These are phyloP conservation scores for Paraphaeosphaeria sporulosa DNA, from an alignment of 2,329 filamentous ascomycete genomes.

Conservation along the genomic window DNA sequence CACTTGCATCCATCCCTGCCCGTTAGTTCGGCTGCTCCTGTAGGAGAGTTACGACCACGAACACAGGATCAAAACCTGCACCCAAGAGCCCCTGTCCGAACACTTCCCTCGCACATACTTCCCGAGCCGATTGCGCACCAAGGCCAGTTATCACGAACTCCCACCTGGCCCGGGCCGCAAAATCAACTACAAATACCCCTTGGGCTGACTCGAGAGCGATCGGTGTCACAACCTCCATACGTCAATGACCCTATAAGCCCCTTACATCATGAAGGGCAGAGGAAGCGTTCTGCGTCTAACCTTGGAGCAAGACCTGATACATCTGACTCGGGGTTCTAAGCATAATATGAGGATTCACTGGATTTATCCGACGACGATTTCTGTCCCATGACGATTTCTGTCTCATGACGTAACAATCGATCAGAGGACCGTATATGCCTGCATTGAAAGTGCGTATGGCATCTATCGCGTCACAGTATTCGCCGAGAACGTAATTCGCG, in stretches of 20 bases:
- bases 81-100: neutral
- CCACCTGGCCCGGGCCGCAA: neutral
- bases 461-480: neutral
- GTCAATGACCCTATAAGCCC: neutral
- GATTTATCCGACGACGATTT: neutral
- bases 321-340: neutral
- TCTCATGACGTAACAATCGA: neutral
- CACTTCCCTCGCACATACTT: neutral
- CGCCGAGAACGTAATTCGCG: neutral
- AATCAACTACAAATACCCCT: slow-evolving; percentile 2
- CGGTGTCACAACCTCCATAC: slow-evolving; percentile 7
- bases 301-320: slow-evolving; percentile 1
- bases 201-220: slow-evolving; percentile 3
- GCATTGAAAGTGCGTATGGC: neutral
- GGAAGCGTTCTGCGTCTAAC: slow-evolving; percentile 6
- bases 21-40: slow-evolving; percentile 3
- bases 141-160: neutral
- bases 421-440: neutral
- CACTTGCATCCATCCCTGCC: slow-evolving; percentile 2
- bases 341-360: neutral
- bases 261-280: neutral
- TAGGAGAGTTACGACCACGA: neutral
- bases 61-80: neutral
- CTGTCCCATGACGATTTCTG: neutral
- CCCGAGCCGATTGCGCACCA: neutral